phyloP scores from a whole-genome alignment of 768 basidiomycete species.

The Sarcodon sp. region DNA sequence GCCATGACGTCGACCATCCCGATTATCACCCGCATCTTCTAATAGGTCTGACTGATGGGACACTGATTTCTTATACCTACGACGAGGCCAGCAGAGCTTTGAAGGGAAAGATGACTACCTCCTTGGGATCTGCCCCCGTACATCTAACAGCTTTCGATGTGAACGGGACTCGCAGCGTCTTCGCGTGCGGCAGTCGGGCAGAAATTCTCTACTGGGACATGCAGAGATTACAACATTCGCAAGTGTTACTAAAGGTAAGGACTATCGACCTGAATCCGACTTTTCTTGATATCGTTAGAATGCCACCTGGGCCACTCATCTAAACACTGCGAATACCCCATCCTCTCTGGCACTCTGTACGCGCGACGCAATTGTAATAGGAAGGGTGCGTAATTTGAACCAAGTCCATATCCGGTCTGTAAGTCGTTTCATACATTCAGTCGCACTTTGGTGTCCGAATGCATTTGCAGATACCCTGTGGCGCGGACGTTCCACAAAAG shows the following conservation, averaged over 20 bases:
- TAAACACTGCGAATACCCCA: constrained; percentile 16
- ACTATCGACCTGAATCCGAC: constrained; percentile 11
- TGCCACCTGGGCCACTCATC: not conserved
- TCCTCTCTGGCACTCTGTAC: constrained; percentile 25
- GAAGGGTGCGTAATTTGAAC: not conserved
- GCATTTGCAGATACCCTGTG: not conserved
- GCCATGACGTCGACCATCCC: constrained; percentile 18
- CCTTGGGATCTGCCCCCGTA: constrained; percentile 59
- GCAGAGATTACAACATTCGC: constrained; percentile 51
- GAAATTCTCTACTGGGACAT: constrained; percentile 59
- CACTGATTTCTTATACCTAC: constrained; percentile 44
- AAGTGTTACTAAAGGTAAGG: constrained; percentile 57
- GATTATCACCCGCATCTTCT: constrained; percentile 45
- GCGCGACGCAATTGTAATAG: not conserved
- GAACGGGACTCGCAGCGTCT: constrained; percentile 41
- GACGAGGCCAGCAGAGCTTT: constrained; percentile 19
- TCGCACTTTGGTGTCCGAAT: not conserved
- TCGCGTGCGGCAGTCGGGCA: constrained; percentile 63
- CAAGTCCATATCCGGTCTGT: not conserved
- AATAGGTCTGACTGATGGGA: constrained; percentile 67
- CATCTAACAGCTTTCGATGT: constrained; percentile 39
- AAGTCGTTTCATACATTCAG: not conserved
- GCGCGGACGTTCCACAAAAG: not conserved
- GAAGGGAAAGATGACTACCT: constrained; percentile 41
- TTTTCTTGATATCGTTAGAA: not conserved